Evolutionary conservation across 2,329 filamentous ascomycete genomes (phyloP), one percentile per base, ranked within the genome.

Genomic region (Dothideomycetes sp.): DNA sequence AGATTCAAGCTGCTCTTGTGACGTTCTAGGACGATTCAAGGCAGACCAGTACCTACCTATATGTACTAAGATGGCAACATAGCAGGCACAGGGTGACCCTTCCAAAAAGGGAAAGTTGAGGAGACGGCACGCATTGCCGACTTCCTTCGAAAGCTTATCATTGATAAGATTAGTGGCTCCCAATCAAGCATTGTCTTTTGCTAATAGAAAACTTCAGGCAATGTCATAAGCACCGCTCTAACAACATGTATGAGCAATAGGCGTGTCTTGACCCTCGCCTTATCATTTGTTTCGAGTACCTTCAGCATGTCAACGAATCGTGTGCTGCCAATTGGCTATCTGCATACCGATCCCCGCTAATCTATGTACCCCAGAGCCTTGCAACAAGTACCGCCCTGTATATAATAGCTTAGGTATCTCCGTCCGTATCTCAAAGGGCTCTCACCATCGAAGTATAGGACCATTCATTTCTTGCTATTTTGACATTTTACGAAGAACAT

Each of bases 151-250:
- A 27, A 4, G 7, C 15, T 25, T 20, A 15, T 32, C 29, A n/a
- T n/a, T n/a, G n/a, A n/a, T n/a, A n/a, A n/a, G n/a, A n/a, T n/a
- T n/a, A n/a, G n/a, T n/a, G n/a, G n/a, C n/a, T n/a, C 29, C 24
- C 28, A 11, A 25, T 17, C 22, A 15, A 20, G 22, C n/a, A 27
- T 9, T 13, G 18, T 33, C 33, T 20, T 25, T 40, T 27, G 37
- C 37, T 40, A 18, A 40, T 8, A 25, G 24, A 10, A 23, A 31
- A n/a, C n/a, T n/a, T n/a, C n/a, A n/a, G n/a, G n/a, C n/a, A n/a
- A n/a, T n/a, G n/a, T n/a, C n/a, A n/a, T n/a, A n/a, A n/a, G n/a
- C n/a, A n/a, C n/a, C n/a, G n/a, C n/a, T n/a, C 15, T 3, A 20
- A 24, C 1, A 8, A 24, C 5, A 12, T 12, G 2, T 32, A 9